Evolutionary conservation across 345 rosid genomes (phyloP).

Genomic region (Brassica incana): DNA sequence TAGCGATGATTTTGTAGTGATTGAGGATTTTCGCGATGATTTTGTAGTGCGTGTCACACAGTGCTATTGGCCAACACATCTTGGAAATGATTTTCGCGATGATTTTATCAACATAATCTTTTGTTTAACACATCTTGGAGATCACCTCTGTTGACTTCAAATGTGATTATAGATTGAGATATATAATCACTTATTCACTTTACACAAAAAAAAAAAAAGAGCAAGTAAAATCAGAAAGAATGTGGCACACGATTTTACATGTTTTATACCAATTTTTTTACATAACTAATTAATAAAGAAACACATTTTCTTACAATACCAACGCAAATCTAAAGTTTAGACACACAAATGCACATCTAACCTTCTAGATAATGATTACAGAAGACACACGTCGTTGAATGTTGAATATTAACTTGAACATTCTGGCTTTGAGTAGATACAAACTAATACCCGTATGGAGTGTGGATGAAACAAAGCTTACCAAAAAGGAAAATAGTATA

Average conservation of each 20-base stretch:
- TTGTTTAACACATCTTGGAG: not conserved
- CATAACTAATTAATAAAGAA: not conserved
- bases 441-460: not conserved
- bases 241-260: not conserved
- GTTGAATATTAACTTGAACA: not conserved
- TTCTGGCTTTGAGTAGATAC: not conserved
- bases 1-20: no score
- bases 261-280: not conserved
- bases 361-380: not conserved
- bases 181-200: not conserved
- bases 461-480: not conserved
- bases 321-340: not conserved
- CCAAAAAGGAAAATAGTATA: not conserved
- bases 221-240: not conserved
- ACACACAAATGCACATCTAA: conserved; percentile 6
- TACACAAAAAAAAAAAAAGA: not conserved
- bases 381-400: not conserved
- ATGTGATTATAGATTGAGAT: not conserved
- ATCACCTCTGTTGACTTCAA: not conserved
- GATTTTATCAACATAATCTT: not conserved
- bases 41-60: no score
- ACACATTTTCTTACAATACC: not conserved
- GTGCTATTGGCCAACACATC: no score
- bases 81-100: no score
- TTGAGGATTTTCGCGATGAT: no score